Percentiles rank a stretch among this genome's conserved stretches.
phyloP scores from a whole-genome alignment of 2,329 filamentous ascomycete species.

The Alternaria sp. region DNA sequence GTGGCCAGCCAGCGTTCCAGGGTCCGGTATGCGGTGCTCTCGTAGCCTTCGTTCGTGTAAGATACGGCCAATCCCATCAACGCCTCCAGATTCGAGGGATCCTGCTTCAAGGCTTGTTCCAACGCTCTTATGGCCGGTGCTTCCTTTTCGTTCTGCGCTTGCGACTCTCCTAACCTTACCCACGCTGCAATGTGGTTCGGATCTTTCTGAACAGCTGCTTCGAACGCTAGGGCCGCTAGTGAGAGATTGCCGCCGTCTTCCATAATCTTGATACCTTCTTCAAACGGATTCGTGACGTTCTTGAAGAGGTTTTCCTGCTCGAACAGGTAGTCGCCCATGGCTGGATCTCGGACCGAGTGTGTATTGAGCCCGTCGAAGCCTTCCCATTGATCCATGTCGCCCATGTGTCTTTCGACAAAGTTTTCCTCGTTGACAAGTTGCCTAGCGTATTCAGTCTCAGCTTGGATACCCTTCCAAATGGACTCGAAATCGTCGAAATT shows the following conservation, averaged over 20 bases:
- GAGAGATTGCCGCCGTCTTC: constrained; percentile 92
- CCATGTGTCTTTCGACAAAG: constrained; percentile 68
- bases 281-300: constrained; percentile 82
- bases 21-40: constrained; percentile 94
- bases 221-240: constrained; percentile 90
- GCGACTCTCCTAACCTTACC: constrained; percentile 88
- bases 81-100: constrained; percentile 84
- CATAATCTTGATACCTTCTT: constrained; percentile 93
- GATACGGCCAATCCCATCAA: constrained; percentile 96
- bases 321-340: constrained; percentile 90
- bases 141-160: constrained; percentile 99
- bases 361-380: constrained; percentile 75
- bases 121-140: constrained; percentile 92
- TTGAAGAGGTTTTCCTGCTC: constrained; percentile 93
- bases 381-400: constrained; percentile 82
- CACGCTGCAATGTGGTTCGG: constrained; percentile 89
- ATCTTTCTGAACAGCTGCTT: constrained; percentile 92
- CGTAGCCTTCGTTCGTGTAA: constrained; percentile 98
- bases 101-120: constrained; percentile 87
- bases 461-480: constrained; percentile 84
- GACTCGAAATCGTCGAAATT: constrained; percentile 93
- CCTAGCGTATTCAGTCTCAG: constrained; percentile 74
- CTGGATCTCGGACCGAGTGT: constrained; percentile 74
- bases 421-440: constrained; percentile 73
- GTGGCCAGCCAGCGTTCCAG: constrained; percentile 96